Base-by-base conservation (phyloP, 2,329 filamentous ascomycete species). In the Fusarium sp. region DNA sequence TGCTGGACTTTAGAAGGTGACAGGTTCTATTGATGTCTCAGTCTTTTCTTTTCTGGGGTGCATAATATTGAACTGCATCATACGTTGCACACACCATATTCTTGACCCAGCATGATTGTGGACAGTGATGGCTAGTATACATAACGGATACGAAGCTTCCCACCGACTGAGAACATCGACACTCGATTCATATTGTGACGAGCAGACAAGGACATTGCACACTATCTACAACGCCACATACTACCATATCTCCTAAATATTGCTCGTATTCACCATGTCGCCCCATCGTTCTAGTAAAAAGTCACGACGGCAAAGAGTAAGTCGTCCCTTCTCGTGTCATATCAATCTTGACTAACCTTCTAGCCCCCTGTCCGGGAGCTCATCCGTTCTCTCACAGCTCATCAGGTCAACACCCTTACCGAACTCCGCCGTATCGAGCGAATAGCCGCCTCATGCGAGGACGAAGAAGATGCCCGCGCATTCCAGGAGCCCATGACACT, bases 371-470 rank as follows among this genome's bases (percentile, higher is more conserved):
- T 64, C 46, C 78, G 78, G 42, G 85, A 89, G 67, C 83, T 91
- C 66, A 87, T 92, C 67, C 82, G 88, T 23, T 87, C 89, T 0
- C 83, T 93, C 20, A 82, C 82, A 44, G 88, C 86, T 0, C 90
- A 91, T 73, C 86, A 87, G n/a, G 83, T 93, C 76, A 93, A 93
- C 76, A 93, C 91, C 0, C 82, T 93, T 18, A 89, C 88, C 0
- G 90, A 91, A 67, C 85, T 93, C 27, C 89, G 90, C 69, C 88
- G 90, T 14, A 89, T 92, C 71, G 91, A 93, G 77, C 86, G 87
- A 61, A 82, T 87, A 4, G 89, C 91, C 23, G 86, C 88, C 3
- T 78, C 82, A 2, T 84, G 87, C 64, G 83, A 87, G 31, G 82
- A 84, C 40, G 83, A 87, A 44, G 86, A 88, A 58, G 86, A 91